Evolutionary conservation across 305 asterid species (phyloP).

Genomic region (Solanum aculeatissimum): DNA sequence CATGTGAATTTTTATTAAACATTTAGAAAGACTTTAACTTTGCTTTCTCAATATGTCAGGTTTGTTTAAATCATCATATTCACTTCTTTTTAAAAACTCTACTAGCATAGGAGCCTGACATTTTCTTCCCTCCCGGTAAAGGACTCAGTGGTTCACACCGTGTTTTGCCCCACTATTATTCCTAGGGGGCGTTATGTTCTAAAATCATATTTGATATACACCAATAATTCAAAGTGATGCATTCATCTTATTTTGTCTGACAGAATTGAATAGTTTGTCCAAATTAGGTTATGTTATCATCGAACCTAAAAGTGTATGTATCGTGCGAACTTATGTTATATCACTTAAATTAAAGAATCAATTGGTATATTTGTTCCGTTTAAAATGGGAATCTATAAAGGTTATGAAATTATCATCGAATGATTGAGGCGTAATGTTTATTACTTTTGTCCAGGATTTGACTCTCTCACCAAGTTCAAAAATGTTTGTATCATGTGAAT

Average conservation of each 20-base stretch:
- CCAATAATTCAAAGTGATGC: not conserved
- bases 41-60: too few relatives aligned
- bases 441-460: too few relatives aligned
- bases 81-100: too few relatives aligned
- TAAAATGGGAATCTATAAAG: not conserved
- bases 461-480: not conserved
- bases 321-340: not conserved
- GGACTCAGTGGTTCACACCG: not conserved
- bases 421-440: too few relatives aligned
- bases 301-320: not conserved
- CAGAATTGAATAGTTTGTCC: not conserved
- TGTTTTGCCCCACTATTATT: not conserved
- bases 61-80: too few relatives aligned
- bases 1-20: too few relatives aligned
- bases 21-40: too few relatives aligned
- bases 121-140: not conserved
- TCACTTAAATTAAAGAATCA: not conserved
- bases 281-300: not conserved
- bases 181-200: not conserved
- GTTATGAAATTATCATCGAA: not conserved
- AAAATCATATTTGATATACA: not conserved
- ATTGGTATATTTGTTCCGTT: not conserved
- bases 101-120: too few relatives aligned
- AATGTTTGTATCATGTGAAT: not conserved
- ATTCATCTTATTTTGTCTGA: not conserved